Percentiles rank a stretch among this genome's conserved stretches.
Conservation (phyloP, 2,329 filamentous ascomycete species). For the Fusarium sp. region DNA sequence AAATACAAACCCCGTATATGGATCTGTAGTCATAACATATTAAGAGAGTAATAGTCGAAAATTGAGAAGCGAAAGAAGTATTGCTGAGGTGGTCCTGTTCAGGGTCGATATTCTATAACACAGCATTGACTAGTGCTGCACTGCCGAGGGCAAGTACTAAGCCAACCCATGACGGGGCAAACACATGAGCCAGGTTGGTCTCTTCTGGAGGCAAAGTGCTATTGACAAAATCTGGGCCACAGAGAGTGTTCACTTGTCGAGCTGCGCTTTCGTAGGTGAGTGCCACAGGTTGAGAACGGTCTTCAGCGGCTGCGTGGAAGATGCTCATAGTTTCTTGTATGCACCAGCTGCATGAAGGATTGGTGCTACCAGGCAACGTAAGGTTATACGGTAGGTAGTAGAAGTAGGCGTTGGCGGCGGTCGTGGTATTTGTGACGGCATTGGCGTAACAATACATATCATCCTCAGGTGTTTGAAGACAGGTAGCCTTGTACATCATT, state of each 20-base stretch:
- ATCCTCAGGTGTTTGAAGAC: slow-evolving; percentile 72
- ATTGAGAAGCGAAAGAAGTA: background rate
- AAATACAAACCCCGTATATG: slow-evolving; percentile 3
- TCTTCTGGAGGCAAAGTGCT: slow-evolving; percentile 55
- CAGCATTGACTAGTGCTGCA: slow-evolving; percentile 20
- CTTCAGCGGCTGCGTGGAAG: slow-evolving; percentile 73
- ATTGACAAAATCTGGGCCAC: slow-evolving; percentile 66
- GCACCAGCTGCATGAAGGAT: slow-evolving; percentile 80
- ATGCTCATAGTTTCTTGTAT: slow-evolving; percentile 82
- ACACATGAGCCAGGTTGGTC: slow-evolving; percentile 17
- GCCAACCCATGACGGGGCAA: slow-evolving; percentile 29
- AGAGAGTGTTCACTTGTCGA: slow-evolving; percentile 72
- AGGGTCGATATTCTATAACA: slow-evolving; percentile 26
- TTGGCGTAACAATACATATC: slow-evolving; percentile 82
- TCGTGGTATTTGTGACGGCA: slow-evolving; percentile 78
- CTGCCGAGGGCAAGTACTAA: slow-evolving; percentile 23
- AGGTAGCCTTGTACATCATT: slow-evolving; percentile 80
- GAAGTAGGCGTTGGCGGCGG: slow-evolving; percentile 76
- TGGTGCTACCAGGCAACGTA: slow-evolving; percentile 68
- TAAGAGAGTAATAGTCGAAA: slow-evolving; percentile 17
- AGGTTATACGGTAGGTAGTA: slow-evolving; percentile 88
- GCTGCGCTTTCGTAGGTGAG: slow-evolving; percentile 77
- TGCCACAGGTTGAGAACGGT: slow-evolving; percentile 71
- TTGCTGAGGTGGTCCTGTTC: background rate
- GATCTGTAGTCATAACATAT: slow-evolving; percentile 26